Evolutionary conservation across 441 rosid genomes (phyloP), one percentile per base, ranked within the genome.

Genomic region (Populus trichocarpa): DNA sequence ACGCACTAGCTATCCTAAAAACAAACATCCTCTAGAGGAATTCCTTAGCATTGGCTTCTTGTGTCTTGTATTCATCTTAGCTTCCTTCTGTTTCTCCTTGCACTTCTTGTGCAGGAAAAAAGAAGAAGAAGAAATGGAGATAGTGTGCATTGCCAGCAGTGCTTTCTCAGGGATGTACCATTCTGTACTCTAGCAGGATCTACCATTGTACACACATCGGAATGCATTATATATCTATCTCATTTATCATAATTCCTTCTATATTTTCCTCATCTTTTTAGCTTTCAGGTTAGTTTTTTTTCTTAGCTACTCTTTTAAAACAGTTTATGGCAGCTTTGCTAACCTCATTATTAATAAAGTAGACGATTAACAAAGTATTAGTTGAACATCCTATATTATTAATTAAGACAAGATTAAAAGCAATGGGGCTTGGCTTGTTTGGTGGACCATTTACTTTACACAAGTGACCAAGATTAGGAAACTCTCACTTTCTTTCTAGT

Each of bases 271-370:
- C 8, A 3, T 30, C 0, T 22, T 22, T 10, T 72, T 18, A 53
- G 61, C 8, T 30, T 30, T 30, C 32, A 30, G 3, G 32, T 30
- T 11, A 12, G 50, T 0, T 53, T 53, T 50, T 16, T 53, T 53
- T 53, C 61, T 53, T 1, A 53, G 61, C 61, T 53, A 53, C 61
- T 18, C 22, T 53, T 53, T 59, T 11, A 70, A 64, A 64, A 74
- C 20, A 40, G 16, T 20, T 20, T 46, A 36, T 42, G 72, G 80
- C 87, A 84, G 86, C 78, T 76, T 85, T 84, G 50, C 71, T 36
- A 36, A 26, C 25, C 72, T 69, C 78, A 69, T 73, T 72, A 46
- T 72, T 30, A 30, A 30, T 30, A 30, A 30, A 30, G 32, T 3
- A 30, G 32, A 30, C 32, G 32, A 30, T 30, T 16, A 71, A 46